Evolutionary conservation across 2,329 filamentous ascomycete genomes (phyloP).

Genomic region (Penicillium occitanis): DNA sequence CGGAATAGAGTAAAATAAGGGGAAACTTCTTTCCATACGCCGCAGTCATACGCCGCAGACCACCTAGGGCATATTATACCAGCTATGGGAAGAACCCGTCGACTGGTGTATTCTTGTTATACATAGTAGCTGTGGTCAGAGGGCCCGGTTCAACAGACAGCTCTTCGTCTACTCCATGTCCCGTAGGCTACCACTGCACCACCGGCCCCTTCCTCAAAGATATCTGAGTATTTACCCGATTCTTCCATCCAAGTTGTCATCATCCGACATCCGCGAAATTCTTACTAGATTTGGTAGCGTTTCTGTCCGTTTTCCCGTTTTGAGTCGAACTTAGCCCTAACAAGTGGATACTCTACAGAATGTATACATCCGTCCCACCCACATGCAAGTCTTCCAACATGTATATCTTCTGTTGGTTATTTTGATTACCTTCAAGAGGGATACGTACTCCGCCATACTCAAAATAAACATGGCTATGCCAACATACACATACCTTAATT

Average conservation of each 20-base stretch:
- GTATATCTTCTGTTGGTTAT: background rate
- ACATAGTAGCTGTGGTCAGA: too few species aligned
- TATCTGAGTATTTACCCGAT: background rate
- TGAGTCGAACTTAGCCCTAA: background rate
- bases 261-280: background rate
- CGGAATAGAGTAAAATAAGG: too few species aligned
- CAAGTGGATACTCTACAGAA: background rate
- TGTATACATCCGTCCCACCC: background rate
- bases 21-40: too few species aligned
- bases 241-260: background rate
- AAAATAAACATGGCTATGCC: background rate
- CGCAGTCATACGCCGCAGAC: too few species aligned
- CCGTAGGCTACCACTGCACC: too few species aligned
- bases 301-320: background rate
- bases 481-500: background rate
- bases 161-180: too few species aligned
- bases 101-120: too few species aligned
- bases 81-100: too few species aligned
- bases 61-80: too few species aligned
- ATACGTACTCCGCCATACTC: background rate
- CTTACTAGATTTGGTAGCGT: background rate
- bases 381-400: background rate
- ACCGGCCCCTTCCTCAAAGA: background rate
- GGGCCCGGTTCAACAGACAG: too few species aligned
- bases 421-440: background rate